Conservation (phyloP, 495 filamentous ascomycete species). For the Lepraria neglecta region DNA sequence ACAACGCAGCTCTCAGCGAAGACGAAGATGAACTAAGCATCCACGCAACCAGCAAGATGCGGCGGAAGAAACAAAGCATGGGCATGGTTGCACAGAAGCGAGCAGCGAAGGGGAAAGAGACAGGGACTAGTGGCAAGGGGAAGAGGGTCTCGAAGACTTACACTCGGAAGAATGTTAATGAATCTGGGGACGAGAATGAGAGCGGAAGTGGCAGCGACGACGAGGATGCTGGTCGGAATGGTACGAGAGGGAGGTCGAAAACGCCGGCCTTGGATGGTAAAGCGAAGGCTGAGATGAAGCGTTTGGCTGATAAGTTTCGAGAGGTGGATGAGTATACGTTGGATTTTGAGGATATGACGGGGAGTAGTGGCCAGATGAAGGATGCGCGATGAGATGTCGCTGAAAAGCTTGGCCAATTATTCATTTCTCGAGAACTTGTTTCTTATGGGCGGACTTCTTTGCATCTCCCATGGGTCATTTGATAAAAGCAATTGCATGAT, state of each 20-base stretch:
- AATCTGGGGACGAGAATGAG: conserved; percentile 12
- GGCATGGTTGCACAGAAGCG: conserved; percentile 3
- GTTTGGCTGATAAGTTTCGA: conserved; percentile 43
- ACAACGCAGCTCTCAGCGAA: conserved; percentile 19
- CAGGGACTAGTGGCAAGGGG: neutral
- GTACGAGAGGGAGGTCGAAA: conserved; percentile 6
- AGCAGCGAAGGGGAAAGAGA: conserved; percentile 11
- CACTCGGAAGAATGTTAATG: conserved; percentile 16
- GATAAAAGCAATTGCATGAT: neutral
- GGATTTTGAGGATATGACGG: conserved; percentile 54
- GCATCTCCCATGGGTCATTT: no score
- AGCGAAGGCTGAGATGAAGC: conserved; percentile 26
- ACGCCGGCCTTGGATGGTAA: conserved; percentile 8
- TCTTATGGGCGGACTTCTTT: neutral
- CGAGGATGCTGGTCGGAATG: neutral
- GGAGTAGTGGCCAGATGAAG: conserved; percentile 32
- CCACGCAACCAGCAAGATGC: conserved; percentile 17
- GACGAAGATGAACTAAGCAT: conserved; percentile 29
- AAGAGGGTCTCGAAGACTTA: conserved; percentile 22
- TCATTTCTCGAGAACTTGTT: neutral
- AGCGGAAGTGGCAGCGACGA: neutral
- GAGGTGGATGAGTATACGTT: conserved; percentile 57
- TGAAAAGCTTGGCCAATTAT: neutral
- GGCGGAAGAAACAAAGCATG: conserved; percentile 13
- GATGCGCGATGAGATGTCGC: conserved; percentile 31